A percentile compares a stretch with the other conserved stretches of the same genome.
These are phyloP conservation scores for Perkinsela sp. DNA, from an alignment of 208 protist genomes.

Conservation along the genomic window DNA sequence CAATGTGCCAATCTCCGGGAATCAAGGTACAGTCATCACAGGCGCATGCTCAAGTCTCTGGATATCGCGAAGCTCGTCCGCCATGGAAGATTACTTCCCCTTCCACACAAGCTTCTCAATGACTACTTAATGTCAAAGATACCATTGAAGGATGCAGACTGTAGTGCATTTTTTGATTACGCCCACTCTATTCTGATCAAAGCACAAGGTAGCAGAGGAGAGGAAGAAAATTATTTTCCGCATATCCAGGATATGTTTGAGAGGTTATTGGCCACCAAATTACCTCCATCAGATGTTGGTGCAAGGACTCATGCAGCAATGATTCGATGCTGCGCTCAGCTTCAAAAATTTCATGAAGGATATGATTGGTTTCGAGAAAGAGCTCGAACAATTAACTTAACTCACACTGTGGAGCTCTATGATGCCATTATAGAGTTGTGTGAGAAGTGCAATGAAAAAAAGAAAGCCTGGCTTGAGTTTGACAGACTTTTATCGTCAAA, in stretches of 20 bases:
- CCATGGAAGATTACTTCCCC: conserved; percentile 53
- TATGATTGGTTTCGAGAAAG: conserved; percentile 30
- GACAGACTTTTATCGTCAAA: conserved; percentile 28
- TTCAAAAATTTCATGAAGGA: conserved; percentile 37
- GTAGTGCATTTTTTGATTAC: conserved; percentile 41
- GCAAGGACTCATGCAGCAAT: conserved; percentile 56
- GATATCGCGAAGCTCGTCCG: conserved; percentile 63
- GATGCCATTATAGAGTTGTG: conserved; percentile 47
- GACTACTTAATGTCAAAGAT: conserved; percentile 68
- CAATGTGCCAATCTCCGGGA: conserved; percentile 57
- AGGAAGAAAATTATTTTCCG: conserved; percentile 22
- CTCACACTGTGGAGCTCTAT: conserved; percentile 32
- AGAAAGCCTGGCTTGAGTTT: conserved; percentile 23
- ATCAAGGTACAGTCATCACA: conserved; percentile 59
- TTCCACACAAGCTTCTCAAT: conserved; percentile 33
- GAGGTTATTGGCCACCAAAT: conserved; percentile 48
- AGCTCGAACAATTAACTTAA: conserved; percentile 17
- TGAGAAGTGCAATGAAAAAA: conserved; percentile 16
- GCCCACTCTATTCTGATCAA: conserved; percentile 26
- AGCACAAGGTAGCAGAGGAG: conserved; percentile 11
- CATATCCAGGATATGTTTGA: conserved; percentile 61
- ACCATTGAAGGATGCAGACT: conserved; percentile 35
- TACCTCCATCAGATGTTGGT: conserved; percentile 52
- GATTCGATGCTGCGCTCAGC: conserved; percentile 52
- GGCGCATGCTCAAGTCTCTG: conserved; percentile 57